Evolutionary conservation across 2,329 filamentous ascomycete genomes (phyloP), one percentile per base, ranked within the genome.

Genomic region (Chlorencoelia australis): DNA sequence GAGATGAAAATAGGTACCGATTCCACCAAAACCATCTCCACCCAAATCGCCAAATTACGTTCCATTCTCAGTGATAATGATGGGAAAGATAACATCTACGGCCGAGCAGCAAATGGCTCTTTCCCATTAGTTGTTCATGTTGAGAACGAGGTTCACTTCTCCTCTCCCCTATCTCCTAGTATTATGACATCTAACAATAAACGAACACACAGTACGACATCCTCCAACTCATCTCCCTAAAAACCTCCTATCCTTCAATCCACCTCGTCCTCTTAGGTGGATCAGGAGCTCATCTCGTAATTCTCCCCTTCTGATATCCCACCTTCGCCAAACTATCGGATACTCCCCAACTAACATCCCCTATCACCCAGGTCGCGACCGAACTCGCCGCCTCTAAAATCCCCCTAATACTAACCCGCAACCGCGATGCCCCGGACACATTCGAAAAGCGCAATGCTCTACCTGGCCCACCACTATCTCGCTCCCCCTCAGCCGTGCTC

Each of bases 351-450:
- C 19, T 13, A 18, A 43, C 31, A 32, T 4, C 11, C n/a, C 7
- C n/a, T 7, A 24, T 24, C 11, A 22, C 8, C 7, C 17, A 62
- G 59, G 53, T 63, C 4, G 62, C 60, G 10, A 44, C 56, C 15
- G 58, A 63, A 17, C 54, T 66, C 3, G 61, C 62, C 4, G 46
- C 50, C 16, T 56, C 60, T n/a, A 48, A 51, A 11, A 59, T 67
- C 17, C 58, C 64, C 3, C 50, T 66, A n/a, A 64, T 68, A 16
- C 51, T 67, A 3, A 60, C 60, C n/a, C 55, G 52, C 10, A 57
- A 55, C 26, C 59, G 60, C 3, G 52, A 54, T 2, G 59, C 48
- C 4, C 55, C 56, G 1, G 50, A 55, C 25, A 39, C 26, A 10
- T 67, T 59, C 50, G 56, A 62, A 5, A 59, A 56, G 26, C 54